Conservation (phyloP, 768 basidiomycete species). For the Lactarius akahatsu region DNA sequence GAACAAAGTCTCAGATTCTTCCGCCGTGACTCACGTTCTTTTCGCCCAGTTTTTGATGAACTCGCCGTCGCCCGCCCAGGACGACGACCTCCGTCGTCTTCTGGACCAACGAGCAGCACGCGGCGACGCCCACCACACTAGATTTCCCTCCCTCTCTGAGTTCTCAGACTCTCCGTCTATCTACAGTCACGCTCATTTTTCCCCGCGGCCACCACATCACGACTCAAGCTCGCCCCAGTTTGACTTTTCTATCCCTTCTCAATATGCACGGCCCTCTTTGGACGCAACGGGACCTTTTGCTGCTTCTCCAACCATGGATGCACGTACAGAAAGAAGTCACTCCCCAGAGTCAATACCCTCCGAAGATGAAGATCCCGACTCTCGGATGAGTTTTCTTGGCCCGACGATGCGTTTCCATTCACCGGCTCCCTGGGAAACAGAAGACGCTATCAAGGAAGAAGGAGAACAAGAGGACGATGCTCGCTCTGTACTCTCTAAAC, state of each 20-base stretch:
- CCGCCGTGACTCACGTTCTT: slow-evolving; percentile 24
- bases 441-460: slow-evolving; percentile 47
- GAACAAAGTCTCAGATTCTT: neutral
- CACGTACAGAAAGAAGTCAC: slow-evolving; percentile 29
- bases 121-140: slow-evolving; percentile 46
- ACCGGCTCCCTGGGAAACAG: slow-evolving; percentile 78
- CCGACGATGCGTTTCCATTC: slow-evolving; percentile 83
- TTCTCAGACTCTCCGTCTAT: slow-evolving; percentile 67
- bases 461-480: slow-evolving; percentile 45
- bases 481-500: slow-evolving; percentile 35
- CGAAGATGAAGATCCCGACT: slow-evolving; percentile 45
- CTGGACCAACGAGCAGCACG: slow-evolving; percentile 55
- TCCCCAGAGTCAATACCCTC: slow-evolving; percentile 34
- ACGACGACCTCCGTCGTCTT: slow-evolving; percentile 50
- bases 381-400: slow-evolving; percentile 71
- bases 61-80: slow-evolving; percentile 41
- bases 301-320: slow-evolving; percentile 33
- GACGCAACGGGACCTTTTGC: slow-evolving; percentile 30
- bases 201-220: slow-evolving; percentile 44
- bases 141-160: slow-evolving; percentile 56
- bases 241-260: slow-evolving; percentile 33
- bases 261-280: slow-evolving; percentile 21
- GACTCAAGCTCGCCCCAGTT: slow-evolving; percentile 34
- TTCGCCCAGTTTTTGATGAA: slow-evolving; percentile 39
- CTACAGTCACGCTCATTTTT: slow-evolving; percentile 61